A percentile compares a stretch with the other conserved stretches of the same genome.
phyloP scores from a whole-genome alignment of 352 stramenopile species.

The Pythium phragmitis region DNA sequence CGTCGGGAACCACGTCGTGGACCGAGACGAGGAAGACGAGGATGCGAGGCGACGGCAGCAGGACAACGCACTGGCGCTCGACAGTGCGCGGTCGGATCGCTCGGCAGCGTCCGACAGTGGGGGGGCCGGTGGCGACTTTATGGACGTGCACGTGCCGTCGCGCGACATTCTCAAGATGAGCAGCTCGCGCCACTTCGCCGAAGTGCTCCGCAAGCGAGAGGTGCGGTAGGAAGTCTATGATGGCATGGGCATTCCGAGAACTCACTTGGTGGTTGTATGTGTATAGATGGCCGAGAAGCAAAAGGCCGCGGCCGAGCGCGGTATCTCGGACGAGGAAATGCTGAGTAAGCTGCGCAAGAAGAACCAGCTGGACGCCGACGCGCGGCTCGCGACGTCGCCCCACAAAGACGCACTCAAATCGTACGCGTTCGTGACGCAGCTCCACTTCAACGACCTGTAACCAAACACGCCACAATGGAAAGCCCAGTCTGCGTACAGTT shows the following conservation, averaged over 20 bases:
- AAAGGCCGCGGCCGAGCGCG: slow-evolving; percentile 71
- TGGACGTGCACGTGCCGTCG: slow-evolving; percentile 65
- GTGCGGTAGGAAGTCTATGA: slow-evolving; percentile 25
- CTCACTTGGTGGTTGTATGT: background rate
- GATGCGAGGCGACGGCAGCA: slow-evolving; percentile 1
- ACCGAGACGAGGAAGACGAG: slow-evolving; percentile 13
- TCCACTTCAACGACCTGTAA: slow-evolving; percentile 63
- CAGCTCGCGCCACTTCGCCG: slow-evolving; percentile 76
- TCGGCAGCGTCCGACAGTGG: slow-evolving; percentile 30
- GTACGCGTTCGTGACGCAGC: slow-evolving; percentile 69
- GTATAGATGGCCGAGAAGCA: slow-evolving; percentile 66
- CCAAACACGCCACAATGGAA: background rate
- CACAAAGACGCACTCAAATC: slow-evolving; percentile 46
- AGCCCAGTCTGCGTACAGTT: background rate
- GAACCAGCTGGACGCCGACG: slow-evolving; percentile 65
- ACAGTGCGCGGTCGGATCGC: slow-evolving; percentile 57
- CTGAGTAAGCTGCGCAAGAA: slow-evolving; percentile 75
- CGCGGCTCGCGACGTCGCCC: slow-evolving; percentile 67
- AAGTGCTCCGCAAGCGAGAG: slow-evolving; percentile 84
- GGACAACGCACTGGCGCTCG: slow-evolving; percentile 5
- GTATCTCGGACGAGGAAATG: slow-evolving; percentile 85
- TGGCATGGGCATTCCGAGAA: background rate
- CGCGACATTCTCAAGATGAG: slow-evolving; percentile 87
- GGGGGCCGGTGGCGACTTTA: slow-evolving; percentile 26
- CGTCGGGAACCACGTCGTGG: slow-evolving; percentile 21